Evolutionary conservation across 169 alveolate genomes (phyloP).

Genomic region (Eimeria nieschulzi): DNA sequence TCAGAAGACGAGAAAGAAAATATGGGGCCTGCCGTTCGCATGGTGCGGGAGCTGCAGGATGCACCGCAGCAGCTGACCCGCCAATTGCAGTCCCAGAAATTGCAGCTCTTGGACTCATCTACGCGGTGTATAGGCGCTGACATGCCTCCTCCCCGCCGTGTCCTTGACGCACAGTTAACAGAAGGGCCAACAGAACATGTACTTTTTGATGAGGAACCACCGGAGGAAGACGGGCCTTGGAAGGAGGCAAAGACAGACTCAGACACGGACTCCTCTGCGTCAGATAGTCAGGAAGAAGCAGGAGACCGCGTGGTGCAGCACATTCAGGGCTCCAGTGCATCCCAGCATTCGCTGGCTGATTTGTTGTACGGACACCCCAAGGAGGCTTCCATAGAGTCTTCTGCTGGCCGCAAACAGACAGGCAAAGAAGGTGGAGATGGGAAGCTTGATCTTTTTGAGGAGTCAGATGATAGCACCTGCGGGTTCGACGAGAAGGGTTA

Average conservation of each 20-base stretch:
- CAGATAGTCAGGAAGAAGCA: constrained; percentile 77
- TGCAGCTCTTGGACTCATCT: constrained; percentile 17
- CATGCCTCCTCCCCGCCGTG: neutral
- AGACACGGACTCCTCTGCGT: neutral
- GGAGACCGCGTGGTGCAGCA: constrained; percentile 77
- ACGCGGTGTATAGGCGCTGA: neutral
- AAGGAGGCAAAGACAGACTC: constrained; percentile 3
- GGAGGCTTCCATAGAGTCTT: neutral
- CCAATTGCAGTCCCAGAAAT: neutral
- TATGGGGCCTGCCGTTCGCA: constrained; percentile 86
- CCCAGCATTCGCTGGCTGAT: constrained; percentile 40
- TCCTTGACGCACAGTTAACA: neutral
- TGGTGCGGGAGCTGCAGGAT: constrained; percentile 89
- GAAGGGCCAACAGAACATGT: neutral
- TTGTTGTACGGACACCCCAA: neutral
- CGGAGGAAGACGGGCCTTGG: constrained; percentile 21
- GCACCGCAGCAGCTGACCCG: constrained; percentile 14
- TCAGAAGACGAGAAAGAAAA: constrained; percentile 52
- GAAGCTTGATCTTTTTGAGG: constrained; percentile 47
- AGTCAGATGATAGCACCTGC: constrained; percentile 64
- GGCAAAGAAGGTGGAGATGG: neutral
- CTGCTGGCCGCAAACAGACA: neutral
- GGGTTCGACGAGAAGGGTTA: constrained; percentile 40
- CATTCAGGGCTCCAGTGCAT: neutral
- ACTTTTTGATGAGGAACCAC: constrained; percentile 18